Evolutionary conservation across 2,329 filamentous ascomycete genomes (phyloP).

Genomic region (Arthrobotrys megalospora): DNA sequence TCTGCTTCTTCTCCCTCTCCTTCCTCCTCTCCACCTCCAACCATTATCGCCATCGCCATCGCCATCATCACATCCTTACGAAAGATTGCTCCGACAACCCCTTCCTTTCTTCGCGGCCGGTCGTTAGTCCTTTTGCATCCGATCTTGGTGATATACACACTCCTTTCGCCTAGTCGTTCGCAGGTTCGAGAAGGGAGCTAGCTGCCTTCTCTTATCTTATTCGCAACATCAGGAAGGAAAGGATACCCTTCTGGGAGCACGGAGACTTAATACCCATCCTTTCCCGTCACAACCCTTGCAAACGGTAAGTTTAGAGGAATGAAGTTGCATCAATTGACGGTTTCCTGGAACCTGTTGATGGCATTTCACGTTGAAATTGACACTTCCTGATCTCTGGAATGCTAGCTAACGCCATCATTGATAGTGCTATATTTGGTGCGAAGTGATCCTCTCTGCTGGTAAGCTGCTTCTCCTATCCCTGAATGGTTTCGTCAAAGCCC

Average conservation of each 20-base stretch:
- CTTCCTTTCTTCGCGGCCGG: constrained; percentile 22
- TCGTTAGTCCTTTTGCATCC: constrained; percentile 14
- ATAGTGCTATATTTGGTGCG: constrained; percentile 56
- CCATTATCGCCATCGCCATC: constrained; percentile 12
- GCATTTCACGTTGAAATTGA: constrained; percentile 45
- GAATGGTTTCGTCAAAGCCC: constrained; percentile 18
- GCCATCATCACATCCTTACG: not conserved
- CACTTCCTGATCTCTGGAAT: constrained; percentile 40
- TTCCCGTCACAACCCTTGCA: constrained; percentile 26
- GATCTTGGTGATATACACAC: constrained; percentile 50
- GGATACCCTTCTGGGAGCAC: constrained; percentile 27
- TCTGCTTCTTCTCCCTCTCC: not conserved
- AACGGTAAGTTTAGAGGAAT: constrained; percentile 35
- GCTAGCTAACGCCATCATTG: constrained; percentile 35
- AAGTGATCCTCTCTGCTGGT: constrained; percentile 25
- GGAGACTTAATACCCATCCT: constrained; percentile 40
- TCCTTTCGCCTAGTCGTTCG: constrained; percentile 40
- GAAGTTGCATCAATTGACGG: constrained; percentile 20
- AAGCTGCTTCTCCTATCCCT: constrained; percentile 31
- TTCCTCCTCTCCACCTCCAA: not conserved
- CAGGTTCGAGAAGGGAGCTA: constrained; percentile 30
- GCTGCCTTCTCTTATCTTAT: constrained; percentile 33
- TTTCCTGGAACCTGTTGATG: constrained; percentile 13
- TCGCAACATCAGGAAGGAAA: constrained; percentile 36
- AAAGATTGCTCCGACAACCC: constrained; percentile 10